These are phyloP conservation scores for Helenozyma rhizophorensis DNA, from an alignment of 805 yeast genomes.

Conservation along the genomic window DNA sequence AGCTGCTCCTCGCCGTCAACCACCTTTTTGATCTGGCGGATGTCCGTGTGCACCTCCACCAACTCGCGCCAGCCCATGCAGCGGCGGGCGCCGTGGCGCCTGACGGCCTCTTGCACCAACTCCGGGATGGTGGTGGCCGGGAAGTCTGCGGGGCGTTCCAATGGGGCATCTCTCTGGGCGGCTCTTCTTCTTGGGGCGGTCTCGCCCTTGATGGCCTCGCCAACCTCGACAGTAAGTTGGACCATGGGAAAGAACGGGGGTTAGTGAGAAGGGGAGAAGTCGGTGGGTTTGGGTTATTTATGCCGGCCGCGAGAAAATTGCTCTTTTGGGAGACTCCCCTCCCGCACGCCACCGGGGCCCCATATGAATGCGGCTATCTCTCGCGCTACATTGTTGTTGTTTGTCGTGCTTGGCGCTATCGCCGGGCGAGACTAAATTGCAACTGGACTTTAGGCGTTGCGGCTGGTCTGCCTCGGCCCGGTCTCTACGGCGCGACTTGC, in stretches of 20 bases:
- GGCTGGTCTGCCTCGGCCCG: too few species aligned
- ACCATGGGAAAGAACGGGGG: conserved; percentile 8
- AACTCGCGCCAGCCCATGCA: conserved; percentile 80
- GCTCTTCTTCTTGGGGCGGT: conserved; percentile 77
- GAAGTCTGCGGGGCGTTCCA: conserved; percentile 59
- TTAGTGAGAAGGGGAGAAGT: not conserved
- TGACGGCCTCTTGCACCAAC: conserved; percentile 57
- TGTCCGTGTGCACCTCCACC: conserved; percentile 69
- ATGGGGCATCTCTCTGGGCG: conserved; percentile 45
- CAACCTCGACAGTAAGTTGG: conserved; percentile 53
- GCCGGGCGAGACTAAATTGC: too few species aligned
- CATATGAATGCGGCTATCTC: too few species aligned
- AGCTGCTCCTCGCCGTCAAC: conserved; percentile 70
- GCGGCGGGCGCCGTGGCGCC: conserved; percentile 47
- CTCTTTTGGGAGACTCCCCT: too few species aligned
- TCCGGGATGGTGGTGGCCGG: conserved; percentile 70
- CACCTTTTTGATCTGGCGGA: conserved; percentile 65
- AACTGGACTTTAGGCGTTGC: too few species aligned
- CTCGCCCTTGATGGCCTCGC: conserved; percentile 69
- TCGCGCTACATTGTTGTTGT: too few species aligned
- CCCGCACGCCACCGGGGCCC: too few species aligned
- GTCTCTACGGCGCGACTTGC: too few species aligned
- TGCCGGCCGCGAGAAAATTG: too few species aligned
- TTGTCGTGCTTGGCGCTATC: too few species aligned
- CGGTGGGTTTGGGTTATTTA: not conserved